Percentiles rank a stretch among this genome's conserved stretches.
Conservation (phyloP, 2,329 filamentous ascomycete species). For the Fusarium kyushuense region DNA sequence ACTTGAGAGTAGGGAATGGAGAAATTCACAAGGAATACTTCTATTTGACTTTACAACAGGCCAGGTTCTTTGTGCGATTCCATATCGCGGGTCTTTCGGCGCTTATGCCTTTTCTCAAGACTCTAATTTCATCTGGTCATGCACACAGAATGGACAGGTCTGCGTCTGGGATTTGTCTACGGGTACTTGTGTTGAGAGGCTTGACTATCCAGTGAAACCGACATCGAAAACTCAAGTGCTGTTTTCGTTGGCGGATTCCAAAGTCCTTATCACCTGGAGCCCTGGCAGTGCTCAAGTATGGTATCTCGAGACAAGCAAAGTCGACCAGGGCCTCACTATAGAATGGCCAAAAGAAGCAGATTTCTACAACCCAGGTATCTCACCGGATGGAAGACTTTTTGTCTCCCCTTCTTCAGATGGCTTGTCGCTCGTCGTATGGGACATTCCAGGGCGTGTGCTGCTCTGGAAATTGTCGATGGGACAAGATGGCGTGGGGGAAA, state of each 20-base stretch:
- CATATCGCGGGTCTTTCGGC: rapidly evolving
- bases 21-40: background rate
- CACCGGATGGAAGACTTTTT: background rate
- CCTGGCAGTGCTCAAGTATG: background rate
- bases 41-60: background rate
- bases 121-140: background rate
- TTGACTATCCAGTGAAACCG: background rate
- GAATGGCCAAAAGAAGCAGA: rapidly evolving
- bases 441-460: rapidly evolving
- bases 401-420: rapidly evolving
- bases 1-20: too few species aligned
- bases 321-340: background rate
- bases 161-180: background rate
- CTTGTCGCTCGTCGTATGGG: background rate
- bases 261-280: too few species aligned
- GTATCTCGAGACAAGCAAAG: background rate
- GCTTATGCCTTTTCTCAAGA: background rate
- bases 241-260: rapidly evolving
- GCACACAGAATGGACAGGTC: background rate
- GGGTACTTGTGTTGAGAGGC: background rate
- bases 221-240: rapidly evolving
- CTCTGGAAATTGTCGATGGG: background rate
- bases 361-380: rapidly evolving
- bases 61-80: rapidly evolving
- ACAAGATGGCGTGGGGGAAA: too few species aligned